Base-by-base conservation (phyloP, 768 basidiomycete genomes). In the Lentinula boryana region DNA sequence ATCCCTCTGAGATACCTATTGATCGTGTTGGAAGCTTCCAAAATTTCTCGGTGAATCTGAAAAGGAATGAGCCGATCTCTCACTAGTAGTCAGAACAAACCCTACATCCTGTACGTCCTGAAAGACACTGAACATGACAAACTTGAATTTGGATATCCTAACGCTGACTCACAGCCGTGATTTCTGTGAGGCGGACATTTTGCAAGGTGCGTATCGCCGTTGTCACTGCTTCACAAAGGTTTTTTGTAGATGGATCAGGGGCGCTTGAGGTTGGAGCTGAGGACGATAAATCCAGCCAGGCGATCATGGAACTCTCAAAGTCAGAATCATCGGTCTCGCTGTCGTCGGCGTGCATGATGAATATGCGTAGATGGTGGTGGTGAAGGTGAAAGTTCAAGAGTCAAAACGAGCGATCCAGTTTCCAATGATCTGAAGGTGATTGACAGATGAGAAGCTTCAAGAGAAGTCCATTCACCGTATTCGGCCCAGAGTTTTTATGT, bases 401-500 rank as follows among this genome's bases (percentile, higher is more conserved):
- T 21, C 12, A 13, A 38, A 38, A 8, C 7, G 18, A 48, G 8
- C 18, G 21, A 10, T 21, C 21, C 46, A 21, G 10, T 48, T 10
- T 18, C 6, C 36, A n/a, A 41, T 27, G 38, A 43, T 32, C 40
- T 27, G 13, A 21, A 32, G 3, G n/a, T 35, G 41, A 58, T 38
- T 46, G 57, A 58, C 57, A 58, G 57, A 16, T 58, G 16, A 12
- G 27, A 44, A 50, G 57, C 57, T 44, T 18, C 3, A 15, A 58
- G 43, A 50, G 43, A 58, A 50, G 50, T 44, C 10, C 41, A 4
- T 27, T 21, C 6, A 13, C 36, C 38, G 23, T 21, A 38, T 36
- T 36, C 33, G 33, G n/a, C n/a, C 52, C 32, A 53, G 9, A 43
- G 0, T 46, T 48, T 56, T 72, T 74, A 85, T 64, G 86, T 68